Percentiles rank a stretch among this genome's conserved stretches.
These are phyloP conservation scores for Capronia epimyces DNA, from an alignment of 2,329 filamentous ascomycete species.

Conservation along the genomic window DNA sequence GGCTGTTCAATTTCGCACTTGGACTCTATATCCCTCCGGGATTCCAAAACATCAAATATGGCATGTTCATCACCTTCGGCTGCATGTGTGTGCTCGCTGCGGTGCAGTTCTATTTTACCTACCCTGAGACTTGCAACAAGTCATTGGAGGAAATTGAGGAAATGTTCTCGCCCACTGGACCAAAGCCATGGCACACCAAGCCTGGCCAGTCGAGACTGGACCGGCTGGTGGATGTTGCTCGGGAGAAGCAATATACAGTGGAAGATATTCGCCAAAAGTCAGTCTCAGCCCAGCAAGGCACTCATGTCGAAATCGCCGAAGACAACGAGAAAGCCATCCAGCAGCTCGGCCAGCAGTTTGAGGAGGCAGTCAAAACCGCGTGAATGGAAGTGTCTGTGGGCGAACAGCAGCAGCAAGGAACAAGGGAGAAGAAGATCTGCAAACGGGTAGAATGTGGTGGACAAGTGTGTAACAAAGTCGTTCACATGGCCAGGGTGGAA, in stretches of 20 bases:
- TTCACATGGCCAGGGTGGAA: too few relatives aligned
- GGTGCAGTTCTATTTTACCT: conserved; percentile 43
- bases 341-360: neutral
- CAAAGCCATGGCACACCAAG: conserved; percentile 34
- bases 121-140: conserved; percentile 37
- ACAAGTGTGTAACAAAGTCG: too few relatives aligned
- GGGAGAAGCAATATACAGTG: conserved; percentile 25
- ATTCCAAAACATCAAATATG: conserved; percentile 55
- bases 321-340: conserved; percentile 1
- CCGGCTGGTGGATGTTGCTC: conserved; percentile 30
- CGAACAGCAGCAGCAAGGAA: too few relatives aligned
- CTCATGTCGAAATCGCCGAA: conserved; percentile 9
- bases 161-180: conserved; percentile 32
- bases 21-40: conserved; percentile 55
- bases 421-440: neutral
- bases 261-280: conserved; percentile 11
- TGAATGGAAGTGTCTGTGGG: neutral
- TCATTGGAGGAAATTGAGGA: conserved; percentile 39
- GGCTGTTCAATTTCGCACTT: conserved; percentile 57
- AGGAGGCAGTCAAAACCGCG: conserved; percentile 2
- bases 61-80: conserved; percentile 49
- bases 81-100: conserved; percentile 44
- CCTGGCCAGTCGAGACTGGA: conserved; percentile 33
- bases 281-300: conserved; percentile 1
- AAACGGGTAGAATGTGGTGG: too few relatives aligned